phyloP scores from a whole-genome alignment of 306 rosid species.

The Cucumis cinereus region DNA sequence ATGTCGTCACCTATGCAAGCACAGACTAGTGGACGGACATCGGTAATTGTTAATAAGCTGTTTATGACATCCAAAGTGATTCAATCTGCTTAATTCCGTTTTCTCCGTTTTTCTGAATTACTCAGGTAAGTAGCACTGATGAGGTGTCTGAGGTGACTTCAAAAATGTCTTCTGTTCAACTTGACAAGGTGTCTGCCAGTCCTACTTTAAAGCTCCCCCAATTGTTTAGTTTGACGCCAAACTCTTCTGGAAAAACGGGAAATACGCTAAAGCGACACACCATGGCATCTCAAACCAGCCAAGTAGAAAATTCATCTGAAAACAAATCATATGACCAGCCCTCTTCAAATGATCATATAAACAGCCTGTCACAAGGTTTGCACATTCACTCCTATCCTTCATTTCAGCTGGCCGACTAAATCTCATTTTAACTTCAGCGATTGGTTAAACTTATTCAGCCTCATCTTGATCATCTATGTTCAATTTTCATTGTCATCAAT shows the following conservation, averaged over 20 bases:
- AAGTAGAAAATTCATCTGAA: slow-evolving; percentile 49
- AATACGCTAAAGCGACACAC: slow-evolving; percentile 57
- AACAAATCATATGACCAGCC: slow-evolving; percentile 49
- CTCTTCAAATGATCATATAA: slow-evolving; percentile 39
- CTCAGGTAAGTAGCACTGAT: slow-evolving; percentile 58
- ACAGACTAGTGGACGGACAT: slow-evolving; percentile 56
- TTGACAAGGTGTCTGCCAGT: slow-evolving; percentile 75
- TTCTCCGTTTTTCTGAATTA: slow-evolving; percentile 11
- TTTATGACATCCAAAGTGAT: not conserved
- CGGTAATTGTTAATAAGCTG: slow-evolving; percentile 35
- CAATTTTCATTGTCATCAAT: slow-evolving; percentile 14
- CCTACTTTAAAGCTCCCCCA: slow-evolving; percentile 96
- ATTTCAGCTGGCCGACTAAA: slow-evolving; percentile 8
- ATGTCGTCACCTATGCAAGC: slow-evolving; percentile 67
- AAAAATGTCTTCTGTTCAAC: slow-evolving; percentile 59
- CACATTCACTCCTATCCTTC: slow-evolving; percentile 10
- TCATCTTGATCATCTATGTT: slow-evolving; percentile 13
- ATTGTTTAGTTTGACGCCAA: slow-evolving; percentile 73
- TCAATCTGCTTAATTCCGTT: not conserved
- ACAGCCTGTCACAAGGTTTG: slow-evolving; percentile 61
- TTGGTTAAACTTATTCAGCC: slow-evolving; percentile 2
- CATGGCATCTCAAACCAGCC: slow-evolving; percentile 49
- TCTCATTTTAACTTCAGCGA: slow-evolving; percentile 13
- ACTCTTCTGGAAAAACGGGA: slow-evolving; percentile 80
- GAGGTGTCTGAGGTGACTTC: slow-evolving; percentile 67